Conservation (phyloP, 805 yeast genomes). For the Starmerella gropengiesseri region DNA sequence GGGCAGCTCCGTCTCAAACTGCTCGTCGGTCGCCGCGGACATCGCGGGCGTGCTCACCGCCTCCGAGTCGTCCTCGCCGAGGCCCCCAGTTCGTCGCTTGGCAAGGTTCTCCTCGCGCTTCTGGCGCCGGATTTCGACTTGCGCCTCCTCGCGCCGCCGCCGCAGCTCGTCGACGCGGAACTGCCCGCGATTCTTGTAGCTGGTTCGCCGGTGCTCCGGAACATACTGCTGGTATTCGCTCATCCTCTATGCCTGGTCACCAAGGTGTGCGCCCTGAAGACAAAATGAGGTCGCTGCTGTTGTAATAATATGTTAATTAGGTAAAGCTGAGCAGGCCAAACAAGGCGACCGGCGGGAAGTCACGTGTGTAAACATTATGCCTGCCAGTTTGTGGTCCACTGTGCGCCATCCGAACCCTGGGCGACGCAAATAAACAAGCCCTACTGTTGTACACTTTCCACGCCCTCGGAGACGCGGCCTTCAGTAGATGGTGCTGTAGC, state of each 20-base stretch:
- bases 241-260: slow-evolving; percentile 7
- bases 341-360: slow-evolving; percentile 1
- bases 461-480: no score
- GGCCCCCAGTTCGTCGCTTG: slow-evolving; percentile 67
- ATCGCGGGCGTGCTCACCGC: slow-evolving; percentile 33
- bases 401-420: slow-evolving; percentile 4
- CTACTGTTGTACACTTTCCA: background rate
- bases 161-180: slow-evolving; percentile 93
- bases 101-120: slow-evolving; percentile 91
- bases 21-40: slow-evolving; percentile 23
- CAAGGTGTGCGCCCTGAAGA: background rate
- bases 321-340: slow-evolving; percentile 7
- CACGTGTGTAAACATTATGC: slow-evolving; percentile 6
- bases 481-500: no score
- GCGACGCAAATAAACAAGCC: background rate
- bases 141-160: slow-evolving; percentile 95
- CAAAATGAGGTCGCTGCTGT: slow-evolving; percentile 6
- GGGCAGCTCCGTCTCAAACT: slow-evolving; percentile 45
- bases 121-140: slow-evolving; percentile 90
- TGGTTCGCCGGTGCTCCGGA: slow-evolving; percentile 95
- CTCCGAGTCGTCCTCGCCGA: slow-evolving; percentile 31
- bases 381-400: slow-evolving; percentile 2
- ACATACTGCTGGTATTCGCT: slow-evolving; percentile 49
- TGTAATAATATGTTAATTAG: slow-evolving; percentile 2
- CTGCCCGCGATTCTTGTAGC: slow-evolving; percentile 86